Evolutionary conservation across 768 basidiomycete species (phyloP).

Genomic region (Crepidotus variabilis): DNA sequence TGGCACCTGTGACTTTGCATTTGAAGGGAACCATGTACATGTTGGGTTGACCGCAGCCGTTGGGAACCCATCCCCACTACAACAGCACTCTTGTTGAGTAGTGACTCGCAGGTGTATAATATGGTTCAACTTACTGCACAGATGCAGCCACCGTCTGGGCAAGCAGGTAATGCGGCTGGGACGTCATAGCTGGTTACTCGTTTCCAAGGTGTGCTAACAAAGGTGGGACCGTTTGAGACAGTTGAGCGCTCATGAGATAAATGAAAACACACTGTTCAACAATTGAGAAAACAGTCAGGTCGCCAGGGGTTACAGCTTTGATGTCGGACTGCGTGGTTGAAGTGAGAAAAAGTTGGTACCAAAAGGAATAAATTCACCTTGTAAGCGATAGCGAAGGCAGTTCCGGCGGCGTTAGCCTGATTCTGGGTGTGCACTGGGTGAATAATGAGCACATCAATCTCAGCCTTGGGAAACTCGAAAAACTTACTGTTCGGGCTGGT

Average conservation of each 20-base stretch:
- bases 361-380: constrained; percentile 23
- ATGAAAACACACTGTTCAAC: constrained; percentile 35
- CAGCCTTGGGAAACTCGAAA: not conserved
- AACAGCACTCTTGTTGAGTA: not conserved
- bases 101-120: not conserved
- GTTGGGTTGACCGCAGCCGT: constrained; percentile 52
- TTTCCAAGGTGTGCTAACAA: constrained; percentile 48
- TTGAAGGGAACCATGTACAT: constrained; percentile 45
- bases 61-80: constrained; percentile 54
- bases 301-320: constrained; percentile 39
- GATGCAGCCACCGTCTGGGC: constrained; percentile 47
- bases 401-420: constrained; percentile 46
- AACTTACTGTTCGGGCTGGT: constrained; percentile 44
- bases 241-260: not conserved
- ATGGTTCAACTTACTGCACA: constrained; percentile 40
- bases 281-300: constrained; percentile 51
- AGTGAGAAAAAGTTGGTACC: not conserved
- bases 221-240: not conserved
- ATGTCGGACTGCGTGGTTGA: constrained; percentile 40
- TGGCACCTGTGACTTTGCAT: constrained; percentile 47
- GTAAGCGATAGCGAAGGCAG: constrained; percentile 55
- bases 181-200: constrained; percentile 43
- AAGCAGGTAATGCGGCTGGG: constrained; percentile 44
- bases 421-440: constrained; percentile 49
- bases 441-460: not conserved